A percentile compares a stretch with the other conserved stretches of the same genome.
Evolutionary conservation across 1,139 yeast genomes (phyloP).

Genomic region (Geotrichum europaeum): DNA sequence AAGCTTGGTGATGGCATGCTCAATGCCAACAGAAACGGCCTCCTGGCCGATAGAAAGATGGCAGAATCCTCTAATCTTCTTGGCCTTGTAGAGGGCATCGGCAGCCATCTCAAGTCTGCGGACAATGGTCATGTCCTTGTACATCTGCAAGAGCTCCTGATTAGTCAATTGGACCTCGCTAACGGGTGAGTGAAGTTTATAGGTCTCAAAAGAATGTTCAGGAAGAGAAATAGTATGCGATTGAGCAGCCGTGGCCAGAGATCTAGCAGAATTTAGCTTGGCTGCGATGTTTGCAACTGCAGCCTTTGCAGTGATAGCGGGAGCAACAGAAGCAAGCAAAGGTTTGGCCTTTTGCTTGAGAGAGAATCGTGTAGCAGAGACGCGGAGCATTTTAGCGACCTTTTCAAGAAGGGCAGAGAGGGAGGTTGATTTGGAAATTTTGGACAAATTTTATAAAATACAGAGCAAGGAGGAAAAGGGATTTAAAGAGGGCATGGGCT

Average conservation of each 20-base stretch:
- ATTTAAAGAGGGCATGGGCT: neutral
- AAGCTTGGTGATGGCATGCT: slow-evolving; percentile 76
- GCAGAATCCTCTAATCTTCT: slow-evolving; percentile 95
- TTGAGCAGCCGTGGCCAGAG: slow-evolving; percentile 11
- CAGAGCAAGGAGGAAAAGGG: neutral
- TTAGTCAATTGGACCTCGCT: slow-evolving; percentile 72
- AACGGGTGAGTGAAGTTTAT: slow-evolving; percentile 64
- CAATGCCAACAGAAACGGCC: slow-evolving; percentile 97
- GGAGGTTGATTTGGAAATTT: neutral
- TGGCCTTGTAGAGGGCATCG: slow-evolving; percentile 95
- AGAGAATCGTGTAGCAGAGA: slow-evolving; percentile 4
- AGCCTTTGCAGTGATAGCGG: slow-evolving; percentile 5
- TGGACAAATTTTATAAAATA: neutral
- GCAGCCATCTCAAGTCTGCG: slow-evolving; percentile 99
- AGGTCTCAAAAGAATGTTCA: slow-evolving; percentile 76
- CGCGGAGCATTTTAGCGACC: slow-evolving; percentile 9
- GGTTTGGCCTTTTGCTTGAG: neutral
- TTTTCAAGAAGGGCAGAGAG: neutral
- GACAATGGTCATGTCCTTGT: slow-evolving; percentile 88
- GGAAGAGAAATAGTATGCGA: slow-evolving; percentile 49
- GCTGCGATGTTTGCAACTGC: slow-evolving; percentile 49
- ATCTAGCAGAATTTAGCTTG: slow-evolving; percentile 52
- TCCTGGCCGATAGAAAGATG: slow-evolving; percentile 99
- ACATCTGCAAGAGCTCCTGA: slow-evolving; percentile 79
- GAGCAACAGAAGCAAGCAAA: neutral